Evolutionary conservation across 768 basidiomycete genomes (phyloP), one percentile per base, ranked within the genome.

Genomic region (Galerina marginata): DNA sequence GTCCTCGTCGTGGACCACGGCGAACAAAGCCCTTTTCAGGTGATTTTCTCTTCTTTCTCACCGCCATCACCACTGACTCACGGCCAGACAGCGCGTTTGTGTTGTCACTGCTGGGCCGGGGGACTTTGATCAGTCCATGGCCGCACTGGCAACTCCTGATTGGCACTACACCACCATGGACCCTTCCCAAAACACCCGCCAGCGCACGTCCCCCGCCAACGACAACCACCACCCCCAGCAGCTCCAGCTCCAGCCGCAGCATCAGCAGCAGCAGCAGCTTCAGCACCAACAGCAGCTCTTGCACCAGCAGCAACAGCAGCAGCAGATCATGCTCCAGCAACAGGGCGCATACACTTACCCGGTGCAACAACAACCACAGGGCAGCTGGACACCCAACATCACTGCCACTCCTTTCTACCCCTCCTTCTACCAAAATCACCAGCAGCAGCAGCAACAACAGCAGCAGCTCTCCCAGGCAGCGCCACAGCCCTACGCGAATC

Each of bases 91-190:
- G 47, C 6, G 37, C 47, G 23, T 14, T 49, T 45, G 51, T 40
- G 16, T 53, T 53, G 25, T 53, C 51, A 9, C 51, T 26, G 29
- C 23, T 40, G 39, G 29, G 29, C 29, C 29, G 29, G 29, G 29
- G 29, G 29, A 33, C n/a, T 25, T n/a, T 53, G 23, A 6, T 40
- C 68, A 74, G 81, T 84, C 80, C 81, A 91, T 92, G 90, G 90
- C 90, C 77, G 83, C 90, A 80, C 86, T 91, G 78, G 88, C 85
- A 65, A 82, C 87, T 72, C 81, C 85, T 78, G 89, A 91, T 81
- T 91, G 90, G 90, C 84, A 84, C 66, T 74, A 80, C 70, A 83
- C 81, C 66, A 81, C 83, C 71, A 83, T 83, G 83, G 86, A 89
- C 76, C 75, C 89, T 75, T 75, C 51, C 11, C 51, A 53, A 26